These are phyloP conservation scores for Musa troglodytarum DNA, from an alignment of 176 grass and related monocot species.

Conservation along the genomic window DNA sequence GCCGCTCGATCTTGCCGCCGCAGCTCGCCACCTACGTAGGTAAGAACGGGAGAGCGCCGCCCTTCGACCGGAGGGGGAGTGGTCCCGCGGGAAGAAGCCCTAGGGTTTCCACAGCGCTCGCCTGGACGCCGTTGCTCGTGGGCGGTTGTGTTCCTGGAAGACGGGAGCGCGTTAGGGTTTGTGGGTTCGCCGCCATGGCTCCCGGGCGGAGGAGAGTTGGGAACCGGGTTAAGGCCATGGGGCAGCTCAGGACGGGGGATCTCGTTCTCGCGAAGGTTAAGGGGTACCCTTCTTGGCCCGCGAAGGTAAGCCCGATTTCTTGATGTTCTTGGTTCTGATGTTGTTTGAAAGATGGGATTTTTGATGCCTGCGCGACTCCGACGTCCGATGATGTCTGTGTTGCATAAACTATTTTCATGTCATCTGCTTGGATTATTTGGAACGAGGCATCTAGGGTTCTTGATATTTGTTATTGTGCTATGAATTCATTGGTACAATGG, in stretches of 20 bases:
- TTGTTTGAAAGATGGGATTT: background rate
- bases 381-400: background rate
- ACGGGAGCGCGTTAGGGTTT: conserved; percentile 49
- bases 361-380: background rate
- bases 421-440: background rate
- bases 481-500: background rate
- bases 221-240: conserved; percentile 54
- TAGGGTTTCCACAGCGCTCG: background rate
- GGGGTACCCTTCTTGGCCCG: conserved; percentile 88
- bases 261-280: conserved; percentile 96
- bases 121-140: background rate
- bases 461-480: background rate
- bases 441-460: background rate
- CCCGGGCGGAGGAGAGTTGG: conserved; percentile 51
- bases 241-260: conserved; percentile 57
- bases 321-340: background rate
- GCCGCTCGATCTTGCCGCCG: background rate
- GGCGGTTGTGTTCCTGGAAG: conserved; percentile 15
- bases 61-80: background rate
- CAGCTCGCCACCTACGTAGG: background rate
- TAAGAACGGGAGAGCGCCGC: background rate
- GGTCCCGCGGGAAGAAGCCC: background rate
- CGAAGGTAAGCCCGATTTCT: conserved; percentile 43
- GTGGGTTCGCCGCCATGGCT: conserved; percentile 34
- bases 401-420: background rate